phyloP scores from a whole-genome alignment of 164 flowering plant genomes.

The Sextonia rubra region DNA sequence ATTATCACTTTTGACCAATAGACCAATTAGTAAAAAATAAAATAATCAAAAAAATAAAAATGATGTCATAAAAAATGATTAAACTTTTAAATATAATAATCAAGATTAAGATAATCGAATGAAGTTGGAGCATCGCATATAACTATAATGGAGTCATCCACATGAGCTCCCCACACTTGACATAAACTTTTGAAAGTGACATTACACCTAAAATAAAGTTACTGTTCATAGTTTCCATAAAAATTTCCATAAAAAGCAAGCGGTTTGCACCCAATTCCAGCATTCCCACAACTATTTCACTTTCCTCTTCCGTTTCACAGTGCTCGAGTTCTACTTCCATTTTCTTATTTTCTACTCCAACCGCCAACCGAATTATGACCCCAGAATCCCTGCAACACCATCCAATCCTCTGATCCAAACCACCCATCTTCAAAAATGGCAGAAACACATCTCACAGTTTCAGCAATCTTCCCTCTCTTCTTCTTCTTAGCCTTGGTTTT shows the following conservation, averaged over 20 bases:
- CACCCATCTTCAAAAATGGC: slow-evolving; percentile 3
- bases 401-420: background rate
- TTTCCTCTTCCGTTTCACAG: background rate
- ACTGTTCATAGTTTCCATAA: background rate
- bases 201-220: no score
- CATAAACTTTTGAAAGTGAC: no score
- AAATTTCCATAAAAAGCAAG: background rate
- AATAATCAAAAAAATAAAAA: no score
- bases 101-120: no score
- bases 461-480: slow-evolving; percentile 1
- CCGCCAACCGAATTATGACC: background rate
- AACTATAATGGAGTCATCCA: no score
- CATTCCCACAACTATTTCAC: background rate
- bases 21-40: no score
- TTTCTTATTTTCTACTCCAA: background rate
- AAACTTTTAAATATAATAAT: no score
- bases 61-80: no score
- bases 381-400: background rate
- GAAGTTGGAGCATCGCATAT: no score
- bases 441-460: slow-evolving; percentile 1
- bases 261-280: background rate
- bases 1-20: no score
- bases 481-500: slow-evolving; percentile 10
- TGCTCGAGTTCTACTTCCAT: background rate
- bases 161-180: no score